These are phyloP conservation scores for Rehmannia glutinosa DNA, from an alignment of 257 asterid species.

Conservation along the genomic window DNA sequence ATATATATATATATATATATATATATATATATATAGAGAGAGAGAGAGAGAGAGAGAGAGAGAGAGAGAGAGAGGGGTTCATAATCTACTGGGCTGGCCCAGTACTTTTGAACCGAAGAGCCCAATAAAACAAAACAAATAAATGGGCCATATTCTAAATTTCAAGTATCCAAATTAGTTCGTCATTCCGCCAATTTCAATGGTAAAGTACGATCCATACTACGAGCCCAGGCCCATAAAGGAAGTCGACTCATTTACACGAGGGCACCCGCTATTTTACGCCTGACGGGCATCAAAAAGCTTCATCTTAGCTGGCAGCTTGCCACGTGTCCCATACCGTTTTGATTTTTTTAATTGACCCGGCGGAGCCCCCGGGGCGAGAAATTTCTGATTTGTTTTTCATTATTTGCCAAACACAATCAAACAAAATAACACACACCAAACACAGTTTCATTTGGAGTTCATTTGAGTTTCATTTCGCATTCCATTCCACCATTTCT, in stretches of 20 bases:
- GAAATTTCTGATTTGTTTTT: slow-evolving; percentile 16
- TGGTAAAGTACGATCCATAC: too few relatives aligned
- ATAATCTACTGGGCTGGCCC: slow-evolving; percentile 9
- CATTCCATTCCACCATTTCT: slow-evolving; percentile 42
- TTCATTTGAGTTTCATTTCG: slow-evolving; percentile 46
- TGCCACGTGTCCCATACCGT: slow-evolving; percentile 27
- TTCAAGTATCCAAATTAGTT: too few relatives aligned
- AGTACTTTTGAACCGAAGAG: not conserved
- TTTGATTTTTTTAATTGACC: slow-evolving; percentile 23
- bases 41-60: too few relatives aligned
- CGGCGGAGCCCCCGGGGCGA: slow-evolving; percentile 19
- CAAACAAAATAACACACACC: not conserved
- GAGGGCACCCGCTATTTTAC: too few relatives aligned
- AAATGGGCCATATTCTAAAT: slow-evolving; percentile 6
- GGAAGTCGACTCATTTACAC: not conserved
- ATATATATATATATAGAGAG: too few relatives aligned
- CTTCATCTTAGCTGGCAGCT: slow-evolving; percentile 10
- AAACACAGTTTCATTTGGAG: slow-evolving; percentile 13
- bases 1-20: too few relatives aligned
- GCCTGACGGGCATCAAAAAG: too few relatives aligned
- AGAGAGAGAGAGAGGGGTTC: too few relatives aligned
- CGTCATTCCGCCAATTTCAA: too few relatives aligned
- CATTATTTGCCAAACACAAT: not conserved
- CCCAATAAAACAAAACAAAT: not conserved
- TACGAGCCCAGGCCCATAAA: not conserved